phyloP scores from a whole-genome alignment of 2,329 filamentous ascomycete genomes.

The Pseudogymnoascus sp. region DNA sequence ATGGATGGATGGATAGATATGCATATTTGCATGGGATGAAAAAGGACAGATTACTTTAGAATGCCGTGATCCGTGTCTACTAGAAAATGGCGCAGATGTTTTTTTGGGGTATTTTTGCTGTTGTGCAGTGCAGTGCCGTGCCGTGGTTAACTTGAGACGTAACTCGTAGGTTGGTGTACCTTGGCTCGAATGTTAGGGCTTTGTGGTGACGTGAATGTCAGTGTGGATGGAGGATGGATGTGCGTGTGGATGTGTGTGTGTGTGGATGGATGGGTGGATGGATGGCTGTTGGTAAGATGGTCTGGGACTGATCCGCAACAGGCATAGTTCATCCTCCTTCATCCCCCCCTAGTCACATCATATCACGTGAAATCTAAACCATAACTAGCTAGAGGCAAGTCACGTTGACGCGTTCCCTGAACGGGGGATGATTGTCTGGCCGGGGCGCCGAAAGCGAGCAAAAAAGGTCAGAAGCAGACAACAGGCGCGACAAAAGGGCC shows the following conservation, averaged over 20 bases:
- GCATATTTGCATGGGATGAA: background rate
- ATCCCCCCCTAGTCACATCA: background rate
- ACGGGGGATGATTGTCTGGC: background rate
- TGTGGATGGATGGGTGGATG: too few species aligned
- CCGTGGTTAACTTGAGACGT: too few species aligned
- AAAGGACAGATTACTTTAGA: conserved; percentile 7
- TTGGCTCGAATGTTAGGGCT: background rate
- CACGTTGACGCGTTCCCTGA: background rate
- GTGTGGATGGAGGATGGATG: background rate
- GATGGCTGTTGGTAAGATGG: background rate
- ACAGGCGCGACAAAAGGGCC: background rate
- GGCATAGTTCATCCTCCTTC: background rate
- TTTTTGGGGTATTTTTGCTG: background rate
- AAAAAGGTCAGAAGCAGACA: background rate
- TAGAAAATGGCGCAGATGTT: conserved; percentile 8
- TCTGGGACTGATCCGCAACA: background rate
- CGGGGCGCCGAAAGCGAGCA: background rate
- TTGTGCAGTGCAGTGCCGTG: too few species aligned
- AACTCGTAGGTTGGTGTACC: too few species aligned
- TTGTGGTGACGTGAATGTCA: background rate
- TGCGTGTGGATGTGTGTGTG: background rate
- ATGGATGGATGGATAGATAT: conserved; percentile 1
- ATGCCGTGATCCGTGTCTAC: conserved; percentile 7
- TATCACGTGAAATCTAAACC: background rate
- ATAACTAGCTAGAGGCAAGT: background rate